Conservation (phyloP, 1,284 basidiomycete species). For the Termitomyces sp. region DNA sequence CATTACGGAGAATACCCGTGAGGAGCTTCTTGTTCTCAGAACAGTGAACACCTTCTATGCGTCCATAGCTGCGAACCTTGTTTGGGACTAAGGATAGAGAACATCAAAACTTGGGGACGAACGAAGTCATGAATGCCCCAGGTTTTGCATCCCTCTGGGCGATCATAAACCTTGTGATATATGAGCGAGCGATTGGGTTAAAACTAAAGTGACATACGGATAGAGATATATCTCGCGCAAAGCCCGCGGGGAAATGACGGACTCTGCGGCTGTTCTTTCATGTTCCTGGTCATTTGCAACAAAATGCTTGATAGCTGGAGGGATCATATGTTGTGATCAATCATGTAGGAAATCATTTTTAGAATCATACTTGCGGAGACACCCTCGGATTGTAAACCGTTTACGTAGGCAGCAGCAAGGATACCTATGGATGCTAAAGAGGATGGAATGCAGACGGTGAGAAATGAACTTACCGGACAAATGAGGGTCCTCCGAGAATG, state of each 20-base stretch:
- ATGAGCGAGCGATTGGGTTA: background rate
- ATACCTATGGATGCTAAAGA: slow-evolving; percentile 33
- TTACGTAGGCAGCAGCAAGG: slow-evolving; percentile 59
- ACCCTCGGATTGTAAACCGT: slow-evolving; percentile 59
- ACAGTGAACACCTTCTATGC: slow-evolving; percentile 57
- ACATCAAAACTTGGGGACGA: slow-evolving; percentile 7
- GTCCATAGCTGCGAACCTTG: slow-evolving; percentile 47
- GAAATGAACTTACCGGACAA: slow-evolving; percentile 42
- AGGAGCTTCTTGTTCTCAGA: slow-evolving; percentile 55
- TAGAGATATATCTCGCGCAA: slow-evolving; percentile 69
- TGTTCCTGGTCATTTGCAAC: slow-evolving; percentile 66
- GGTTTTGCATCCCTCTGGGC: slow-evolving; percentile 57
- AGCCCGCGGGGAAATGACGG: slow-evolving; percentile 57
- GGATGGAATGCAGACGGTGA: background rate
- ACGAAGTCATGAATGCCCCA: slow-evolving; percentile 64
- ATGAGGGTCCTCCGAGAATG: slow-evolving; percentile 64
- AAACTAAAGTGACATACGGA: slow-evolving; percentile 39
- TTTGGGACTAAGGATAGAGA: background rate
- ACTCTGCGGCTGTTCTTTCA: slow-evolving; percentile 57
- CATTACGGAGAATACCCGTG: slow-evolving; percentile 53
- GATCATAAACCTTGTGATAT: slow-evolving; percentile 51
- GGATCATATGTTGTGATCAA: background rate
- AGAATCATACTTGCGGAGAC: slow-evolving; percentile 45
- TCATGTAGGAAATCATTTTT: slow-evolving; percentile 2
- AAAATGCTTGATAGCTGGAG: slow-evolving; percentile 43